Evolutionary conservation across 306 rosid genomes (phyloP).

Genomic region (Myrica gale): DNA sequence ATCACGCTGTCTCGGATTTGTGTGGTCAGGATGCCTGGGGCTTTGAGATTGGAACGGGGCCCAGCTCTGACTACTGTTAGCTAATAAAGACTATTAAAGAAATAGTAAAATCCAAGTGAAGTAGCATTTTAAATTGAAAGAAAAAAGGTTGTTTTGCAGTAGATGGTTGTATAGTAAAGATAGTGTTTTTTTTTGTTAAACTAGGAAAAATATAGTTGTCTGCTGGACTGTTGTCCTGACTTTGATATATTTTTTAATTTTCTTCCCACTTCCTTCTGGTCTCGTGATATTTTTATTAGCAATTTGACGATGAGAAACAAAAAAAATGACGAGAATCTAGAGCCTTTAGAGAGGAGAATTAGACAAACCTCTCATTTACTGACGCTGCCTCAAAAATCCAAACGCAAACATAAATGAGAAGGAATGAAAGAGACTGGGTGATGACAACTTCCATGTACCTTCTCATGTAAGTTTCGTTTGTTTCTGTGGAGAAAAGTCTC

Average conservation of each 20-base stretch:
- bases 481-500: constrained; percentile 40
- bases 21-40: no score
- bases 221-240: no score
- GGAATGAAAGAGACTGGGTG: constrained; percentile 33
- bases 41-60: no score
- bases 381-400: constrained; percentile 9
- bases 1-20: no score
- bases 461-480: constrained; percentile 54
- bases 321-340: constrained; percentile 53
- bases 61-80: no score
- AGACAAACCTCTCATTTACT: constrained; percentile 15
- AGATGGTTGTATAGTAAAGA: no score
- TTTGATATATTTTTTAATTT: not conserved
- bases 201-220: no score
- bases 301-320: constrained; percentile 5
- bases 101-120: no score
- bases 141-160: no score
- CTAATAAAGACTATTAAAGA: no score
- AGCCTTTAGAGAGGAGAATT: constrained; percentile 28
- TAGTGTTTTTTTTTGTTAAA: no score
- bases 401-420: constrained; percentile 33
- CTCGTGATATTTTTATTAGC: not conserved
- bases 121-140: no score
- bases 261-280: not conserved
- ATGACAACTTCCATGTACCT: constrained; percentile 55